Evolutionary conservation across 306 rosid species (phyloP).

Genomic region (Pterocarpus santalinus): DNA sequence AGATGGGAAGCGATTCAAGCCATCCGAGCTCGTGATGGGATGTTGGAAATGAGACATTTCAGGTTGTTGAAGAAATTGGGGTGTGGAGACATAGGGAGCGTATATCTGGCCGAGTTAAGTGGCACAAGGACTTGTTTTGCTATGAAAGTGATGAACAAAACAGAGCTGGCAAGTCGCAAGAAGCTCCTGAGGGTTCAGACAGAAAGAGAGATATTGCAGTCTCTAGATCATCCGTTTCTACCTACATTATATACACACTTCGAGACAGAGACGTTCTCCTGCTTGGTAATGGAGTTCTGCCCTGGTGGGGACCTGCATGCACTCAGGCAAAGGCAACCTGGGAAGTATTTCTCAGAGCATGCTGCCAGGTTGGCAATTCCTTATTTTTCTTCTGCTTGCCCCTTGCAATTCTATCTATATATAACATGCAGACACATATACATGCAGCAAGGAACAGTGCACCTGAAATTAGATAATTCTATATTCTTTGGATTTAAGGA

Average conservation of each 20-base stretch:
- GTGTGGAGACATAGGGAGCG: conserved; percentile 94
- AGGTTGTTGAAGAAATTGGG: conserved; percentile 81
- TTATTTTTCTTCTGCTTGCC: conserved; percentile 16
- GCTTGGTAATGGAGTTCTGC: conserved; percentile 95
- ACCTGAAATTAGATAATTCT: conserved; percentile 31
- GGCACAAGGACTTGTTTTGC: conserved; percentile 89
- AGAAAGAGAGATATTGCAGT: conserved; percentile 91
- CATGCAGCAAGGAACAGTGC: background rate
- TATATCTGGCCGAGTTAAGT: conserved; percentile 79
- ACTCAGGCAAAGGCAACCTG: conserved; percentile 88
- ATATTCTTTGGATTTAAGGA: conserved; percentile 25
- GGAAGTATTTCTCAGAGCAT: conserved; percentile 85
- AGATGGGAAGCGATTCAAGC: conserved; percentile 98
- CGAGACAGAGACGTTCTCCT: conserved; percentile 84
- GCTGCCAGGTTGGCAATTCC: conserved; percentile 85
- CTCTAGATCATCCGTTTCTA: conserved; percentile 97
- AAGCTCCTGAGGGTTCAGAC: conserved; percentile 92
- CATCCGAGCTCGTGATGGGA: conserved; percentile 71
- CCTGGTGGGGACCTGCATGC: conserved; percentile 97
- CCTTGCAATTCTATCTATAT: conserved; percentile 2
- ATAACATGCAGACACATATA: conserved; percentile 25
- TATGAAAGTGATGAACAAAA: conserved; percentile 97
- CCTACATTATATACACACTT: conserved; percentile 89
- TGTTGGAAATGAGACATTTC: conserved; percentile 80
- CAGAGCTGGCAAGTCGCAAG: conserved; percentile 77